Conservation (phyloP, 2,329 filamentous ascomycete species). For the Cyphellophora attinorum region DNA sequence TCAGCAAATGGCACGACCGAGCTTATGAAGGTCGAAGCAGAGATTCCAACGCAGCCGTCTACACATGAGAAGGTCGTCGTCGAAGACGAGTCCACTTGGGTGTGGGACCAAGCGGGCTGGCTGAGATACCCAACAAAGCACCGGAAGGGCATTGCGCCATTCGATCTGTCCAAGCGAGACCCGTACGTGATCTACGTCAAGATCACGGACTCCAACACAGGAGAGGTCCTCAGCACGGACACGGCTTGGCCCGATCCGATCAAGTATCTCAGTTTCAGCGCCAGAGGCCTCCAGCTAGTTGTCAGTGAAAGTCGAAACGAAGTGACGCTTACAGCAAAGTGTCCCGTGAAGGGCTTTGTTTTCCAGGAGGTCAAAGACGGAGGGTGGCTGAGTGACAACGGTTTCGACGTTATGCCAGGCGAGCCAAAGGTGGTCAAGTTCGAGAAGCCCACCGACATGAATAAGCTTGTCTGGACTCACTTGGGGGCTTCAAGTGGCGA, state of each 20-base stretch:
- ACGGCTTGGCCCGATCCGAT: conserved; percentile 51
- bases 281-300: conserved; percentile 33
- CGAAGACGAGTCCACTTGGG: neutral
- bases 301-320: conserved; percentile 22
- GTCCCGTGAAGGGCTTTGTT: conserved; percentile 47
- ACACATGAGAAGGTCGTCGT: neutral
- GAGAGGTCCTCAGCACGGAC: conserved; percentile 40
- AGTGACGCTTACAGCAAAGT: conserved; percentile 36
- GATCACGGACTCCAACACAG: conserved; percentile 37
- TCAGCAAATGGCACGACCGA: conserved; percentile 46
- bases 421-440: conserved; percentile 36
- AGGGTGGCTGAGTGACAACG: conserved; percentile 43
- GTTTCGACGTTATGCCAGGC: conserved; percentile 46
- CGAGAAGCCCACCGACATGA: conserved; percentile 3
- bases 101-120: neutral
- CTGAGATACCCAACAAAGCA: neutral
- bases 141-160: neutral
- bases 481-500: conserved; percentile 4
- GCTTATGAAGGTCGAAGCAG: conserved; percentile 30
- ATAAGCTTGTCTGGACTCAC: conserved; percentile 4
- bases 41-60: neutral
- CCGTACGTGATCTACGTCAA: conserved; percentile 41
- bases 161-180: conserved; percentile 27
- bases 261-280: conserved; percentile 45
- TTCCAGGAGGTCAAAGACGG: conserved; percentile 44